A percentile compares a stretch with the other conserved stretches of the same genome.
Conservation (phyloP, 805 yeast genomes). For the Cyberlindnera petersonii region DNA sequence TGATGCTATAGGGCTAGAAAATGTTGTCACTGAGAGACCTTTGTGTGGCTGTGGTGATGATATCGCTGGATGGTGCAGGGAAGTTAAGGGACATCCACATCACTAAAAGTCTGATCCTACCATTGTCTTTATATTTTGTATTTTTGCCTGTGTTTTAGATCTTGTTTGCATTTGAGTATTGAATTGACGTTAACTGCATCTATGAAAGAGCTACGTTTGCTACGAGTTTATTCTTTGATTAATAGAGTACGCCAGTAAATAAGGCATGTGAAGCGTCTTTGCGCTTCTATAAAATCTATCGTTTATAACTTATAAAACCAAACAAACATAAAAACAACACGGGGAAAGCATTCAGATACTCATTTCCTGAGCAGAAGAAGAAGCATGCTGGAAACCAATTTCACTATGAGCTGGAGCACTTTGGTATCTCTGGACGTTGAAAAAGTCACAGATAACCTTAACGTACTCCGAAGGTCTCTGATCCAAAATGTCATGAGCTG, state of each 20-base stretch:
- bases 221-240: too few species aligned
- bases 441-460: conserved; percentile 27
- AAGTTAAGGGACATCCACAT: conserved; percentile 43
- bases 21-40: conserved; percentile 64
- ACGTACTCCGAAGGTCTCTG: conserved; percentile 37
- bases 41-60: conserved; percentile 81
- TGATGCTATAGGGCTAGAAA: conserved; percentile 74
- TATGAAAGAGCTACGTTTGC: too few species aligned
- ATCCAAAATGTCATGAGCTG: conserved; percentile 36
- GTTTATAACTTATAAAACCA: background rate
- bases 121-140: background rate
- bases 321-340: background rate
- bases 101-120: conserved; percentile 24
- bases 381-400: conserved; percentile 7
- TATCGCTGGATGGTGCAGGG: conserved; percentile 86
- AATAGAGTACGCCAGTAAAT: too few species aligned
- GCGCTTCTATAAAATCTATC: too few species aligned
- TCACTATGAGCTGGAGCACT: conserved; percentile 13
- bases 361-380: conserved; percentile 7
- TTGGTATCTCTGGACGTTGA: conserved; percentile 21
- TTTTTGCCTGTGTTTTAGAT: too few species aligned
- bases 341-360: conserved; percentile 3
- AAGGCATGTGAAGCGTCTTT: too few species aligned
- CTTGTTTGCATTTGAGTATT: too few species aligned
- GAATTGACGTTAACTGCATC: too few species aligned